Evolutionary conservation across 2,329 filamentous ascomycete species (phyloP).

Genomic region (Ramularia endophylla): DNA sequence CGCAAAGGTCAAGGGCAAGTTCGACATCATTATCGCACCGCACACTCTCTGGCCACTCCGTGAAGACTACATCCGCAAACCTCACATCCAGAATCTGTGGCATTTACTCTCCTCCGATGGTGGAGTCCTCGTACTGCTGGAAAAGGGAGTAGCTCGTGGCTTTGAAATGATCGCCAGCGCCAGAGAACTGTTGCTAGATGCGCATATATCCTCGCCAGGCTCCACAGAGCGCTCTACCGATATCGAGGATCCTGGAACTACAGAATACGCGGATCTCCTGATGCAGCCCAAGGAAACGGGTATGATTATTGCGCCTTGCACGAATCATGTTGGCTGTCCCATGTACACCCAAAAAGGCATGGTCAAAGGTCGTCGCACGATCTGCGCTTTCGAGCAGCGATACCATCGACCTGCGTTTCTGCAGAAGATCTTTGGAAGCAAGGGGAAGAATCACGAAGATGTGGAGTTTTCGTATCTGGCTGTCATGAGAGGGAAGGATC

Average conservation of each 20-base stretch:
- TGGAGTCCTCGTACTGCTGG: conserved; percentile 77
- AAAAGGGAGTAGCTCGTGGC: conserved; percentile 85
- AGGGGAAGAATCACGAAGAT: conserved; percentile 77
- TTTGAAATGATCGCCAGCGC: conserved; percentile 90
- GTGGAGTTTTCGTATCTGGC: conserved; percentile 86
- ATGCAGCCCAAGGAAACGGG: conserved; percentile 47
- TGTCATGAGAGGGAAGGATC: conserved; percentile 68
- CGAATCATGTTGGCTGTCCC: conserved; percentile 80
- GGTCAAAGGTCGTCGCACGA: conserved; percentile 72
- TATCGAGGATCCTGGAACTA: conserved; percentile 15
- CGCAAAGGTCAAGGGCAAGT: conserved; percentile 51
- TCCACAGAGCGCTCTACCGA: conserved; percentile 7
- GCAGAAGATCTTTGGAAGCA: conserved; percentile 65
- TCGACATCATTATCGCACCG: conserved; percentile 83
- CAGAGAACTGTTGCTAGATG: conserved; percentile 68
- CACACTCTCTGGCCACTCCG: conserved; percentile 72
- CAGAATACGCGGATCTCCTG: conserved; percentile 3
- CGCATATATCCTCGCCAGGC: conserved; percentile 62
- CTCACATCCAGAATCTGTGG: conserved; percentile 84
- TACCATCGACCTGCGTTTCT: conserved; percentile 80
- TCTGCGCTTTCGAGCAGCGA: conserved; percentile 84
- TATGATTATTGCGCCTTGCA: conserved; percentile 66
- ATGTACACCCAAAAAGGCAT: conserved; percentile 72
- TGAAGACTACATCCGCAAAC: conserved; percentile 70
- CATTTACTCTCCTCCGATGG: conserved; percentile 74